Percentiles rank a stretch among this genome's conserved stretches.
phyloP scores from a whole-genome alignment of 106 monocot genomes.

The Posidonia australis region DNA sequence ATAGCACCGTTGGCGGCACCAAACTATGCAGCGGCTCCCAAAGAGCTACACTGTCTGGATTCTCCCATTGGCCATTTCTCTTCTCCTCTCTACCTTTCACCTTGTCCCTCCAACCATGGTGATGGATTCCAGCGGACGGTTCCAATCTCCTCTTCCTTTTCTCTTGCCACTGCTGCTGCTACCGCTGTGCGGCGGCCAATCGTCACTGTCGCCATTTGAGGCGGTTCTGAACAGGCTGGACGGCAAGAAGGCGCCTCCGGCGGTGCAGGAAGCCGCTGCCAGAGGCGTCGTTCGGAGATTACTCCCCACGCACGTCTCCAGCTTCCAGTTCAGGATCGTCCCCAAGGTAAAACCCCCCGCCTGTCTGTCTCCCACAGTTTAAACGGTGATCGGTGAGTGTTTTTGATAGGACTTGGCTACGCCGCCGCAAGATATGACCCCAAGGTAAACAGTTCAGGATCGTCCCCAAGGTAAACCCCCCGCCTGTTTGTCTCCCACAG shows the following conservation, averaged over 20 bases:
- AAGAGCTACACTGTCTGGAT: too few relatives aligned
- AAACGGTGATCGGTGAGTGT: too few relatives aligned
- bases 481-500: neutral
- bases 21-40: too few relatives aligned
- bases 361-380: too few relatives aligned
- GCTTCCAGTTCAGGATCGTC: conserved; percentile 57
- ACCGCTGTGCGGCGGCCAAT: neutral
- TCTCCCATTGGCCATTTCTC: too few relatives aligned
- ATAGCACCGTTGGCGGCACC: too few relatives aligned
- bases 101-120: too few relatives aligned
- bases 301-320: conserved; percentile 50
- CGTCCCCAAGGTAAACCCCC: conserved; percentile 47
- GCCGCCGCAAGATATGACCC: too few relatives aligned
- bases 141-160: neutral
- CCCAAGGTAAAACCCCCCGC: conserved; percentile 42
- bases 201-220: conserved; percentile 3
- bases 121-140: too few relatives aligned
- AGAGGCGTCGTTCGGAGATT: conserved; percentile 45
- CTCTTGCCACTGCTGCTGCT: neutral
- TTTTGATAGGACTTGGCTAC: too few relatives aligned
- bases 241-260: conserved; percentile 34
- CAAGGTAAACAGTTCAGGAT: conserved; percentile 54
- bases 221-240: conserved; percentile 23
- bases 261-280: conserved; percentile 51
- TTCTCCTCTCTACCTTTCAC: too few relatives aligned